Evolutionary conservation across 768 basidiomycete species (phyloP).

Genomic region (Tulasnella sp.): DNA sequence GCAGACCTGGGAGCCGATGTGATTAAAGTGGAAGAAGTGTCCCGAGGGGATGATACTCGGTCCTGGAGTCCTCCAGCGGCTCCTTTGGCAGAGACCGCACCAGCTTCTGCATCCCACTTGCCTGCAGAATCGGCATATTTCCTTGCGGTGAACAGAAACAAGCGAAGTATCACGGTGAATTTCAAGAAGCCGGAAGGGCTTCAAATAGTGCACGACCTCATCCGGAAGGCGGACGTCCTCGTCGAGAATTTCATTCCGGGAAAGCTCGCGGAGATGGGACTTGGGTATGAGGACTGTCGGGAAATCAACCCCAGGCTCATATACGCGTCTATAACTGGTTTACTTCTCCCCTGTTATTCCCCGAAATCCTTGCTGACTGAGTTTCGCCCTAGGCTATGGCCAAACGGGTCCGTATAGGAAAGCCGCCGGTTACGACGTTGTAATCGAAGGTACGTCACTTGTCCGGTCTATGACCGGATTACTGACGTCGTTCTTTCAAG

Average conservation of each 20-base stretch:
- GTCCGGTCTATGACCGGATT: conserved; percentile 24
- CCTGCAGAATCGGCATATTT: conserved; percentile 93
- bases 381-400: conserved; percentile 44
- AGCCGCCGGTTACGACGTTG: conserved; percentile 80
- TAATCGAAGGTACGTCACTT: conserved; percentile 77
- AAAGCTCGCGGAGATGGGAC: conserved; percentile 72
- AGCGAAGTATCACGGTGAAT: conserved; percentile 80
- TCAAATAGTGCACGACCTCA: conserved; percentile 58
- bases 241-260: conserved; percentile 85
- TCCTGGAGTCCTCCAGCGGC: conserved; percentile 32
- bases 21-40: conserved; percentile 77
- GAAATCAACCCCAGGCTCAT: conserved; percentile 69
- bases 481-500: not conserved
- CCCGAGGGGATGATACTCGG: conserved; percentile 81
- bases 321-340: conserved; percentile 84
- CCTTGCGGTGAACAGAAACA: conserved; percentile 77
- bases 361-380: not conserved
- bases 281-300: conserved; percentile 74
- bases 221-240: conserved; percentile 66
- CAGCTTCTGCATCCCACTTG: conserved; percentile 46
- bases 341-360: conserved; percentile 20
- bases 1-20: conserved; percentile 82
- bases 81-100: conserved; percentile 29
- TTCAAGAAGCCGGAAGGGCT: conserved; percentile 71
- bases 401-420: conserved; percentile 83